phyloP scores from a whole-genome alignment of 805 yeast species.

The Wickerhamomyces silvicola region DNA sequence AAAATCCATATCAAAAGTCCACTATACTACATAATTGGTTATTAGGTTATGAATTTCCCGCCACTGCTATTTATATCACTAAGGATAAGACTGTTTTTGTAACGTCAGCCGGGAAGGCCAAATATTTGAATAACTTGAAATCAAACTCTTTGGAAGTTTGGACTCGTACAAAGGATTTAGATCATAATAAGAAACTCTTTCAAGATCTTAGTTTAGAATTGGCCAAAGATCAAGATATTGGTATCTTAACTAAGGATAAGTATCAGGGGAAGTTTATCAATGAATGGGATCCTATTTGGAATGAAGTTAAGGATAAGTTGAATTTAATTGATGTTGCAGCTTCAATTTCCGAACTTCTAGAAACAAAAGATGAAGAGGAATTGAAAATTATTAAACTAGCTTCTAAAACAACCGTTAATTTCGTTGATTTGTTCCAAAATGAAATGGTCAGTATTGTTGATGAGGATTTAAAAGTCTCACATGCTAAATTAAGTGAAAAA shows the following conservation, averaged over 20 bases:
- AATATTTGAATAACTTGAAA: slow-evolving; percentile 59
- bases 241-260: slow-evolving; percentile 67
- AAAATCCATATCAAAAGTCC: slow-evolving; percentile 84
- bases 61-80: slow-evolving; percentile 67
- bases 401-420: slow-evolving; percentile 65
- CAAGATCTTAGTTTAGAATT: slow-evolving; percentile 44
- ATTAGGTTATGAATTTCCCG: slow-evolving; percentile 93
- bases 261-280: slow-evolving; percentile 79
- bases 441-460: slow-evolving; percentile 85
- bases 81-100: slow-evolving; percentile 54
- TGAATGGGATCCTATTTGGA: slow-evolving; percentile 59
- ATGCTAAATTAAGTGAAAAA: slow-evolving; percentile 64
- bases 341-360: slow-evolving; percentile 54
- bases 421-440: slow-evolving; percentile 78
- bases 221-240: slow-evolving; percentile 44
- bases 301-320: slow-evolving; percentile 30
- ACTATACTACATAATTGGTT: slow-evolving; percentile 87
- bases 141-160: slow-evolving; percentile 47
- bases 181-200: slow-evolving; percentile 64
- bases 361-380: slow-evolving; percentile 76
- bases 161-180: slow-evolving; percentile 76
- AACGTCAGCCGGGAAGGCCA: slow-evolving; percentile 82
- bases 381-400: slow-evolving; percentile 60
- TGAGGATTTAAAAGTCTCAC: slow-evolving; percentile 73
- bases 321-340: slow-evolving; percentile 46